These are phyloP conservation scores for Leishmania tropica DNA, from an alignment of 208 protist genomes.

Conservation along the genomic window DNA sequence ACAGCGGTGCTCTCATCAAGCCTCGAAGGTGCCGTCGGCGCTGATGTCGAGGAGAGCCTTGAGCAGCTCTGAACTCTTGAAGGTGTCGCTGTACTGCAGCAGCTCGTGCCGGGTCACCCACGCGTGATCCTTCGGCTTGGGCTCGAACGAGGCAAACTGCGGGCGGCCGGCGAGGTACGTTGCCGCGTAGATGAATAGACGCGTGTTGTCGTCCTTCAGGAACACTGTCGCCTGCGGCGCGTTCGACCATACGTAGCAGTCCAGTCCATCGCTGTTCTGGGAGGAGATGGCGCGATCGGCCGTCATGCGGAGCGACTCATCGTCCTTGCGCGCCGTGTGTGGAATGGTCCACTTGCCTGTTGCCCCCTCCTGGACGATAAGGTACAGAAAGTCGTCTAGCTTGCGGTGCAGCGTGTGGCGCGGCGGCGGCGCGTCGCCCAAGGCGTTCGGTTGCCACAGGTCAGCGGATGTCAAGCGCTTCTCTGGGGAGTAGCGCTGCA, in stretches of 20 bases:
- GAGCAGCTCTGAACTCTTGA: slow-evolving; percentile 60
- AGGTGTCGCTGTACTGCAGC: slow-evolving; percentile 63
- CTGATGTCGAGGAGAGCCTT: slow-evolving; percentile 71
- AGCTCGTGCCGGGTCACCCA: slow-evolving; percentile 81
- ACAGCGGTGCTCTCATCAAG: neutral
- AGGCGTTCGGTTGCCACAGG: slow-evolving; percentile 37
- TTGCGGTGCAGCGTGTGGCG: slow-evolving; percentile 76
- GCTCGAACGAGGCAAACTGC: slow-evolving; percentile 61
- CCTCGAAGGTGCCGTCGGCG: slow-evolving; percentile 72
- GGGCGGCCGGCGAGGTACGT: slow-evolving; percentile 77
- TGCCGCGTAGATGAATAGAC: slow-evolving; percentile 71
- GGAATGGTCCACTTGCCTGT: slow-evolving; percentile 78
- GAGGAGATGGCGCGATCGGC: slow-evolving; percentile 55
- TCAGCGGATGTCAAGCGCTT: slow-evolving; percentile 56
- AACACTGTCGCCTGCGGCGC: slow-evolving; percentile 73
- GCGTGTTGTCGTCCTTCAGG: slow-evolving; percentile 35
- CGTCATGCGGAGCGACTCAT: slow-evolving; percentile 80
- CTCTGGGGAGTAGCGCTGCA: slow-evolving; percentile 79
- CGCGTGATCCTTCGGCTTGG: slow-evolving; percentile 64
- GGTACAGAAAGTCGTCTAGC: slow-evolving; percentile 83
- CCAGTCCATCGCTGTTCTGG: slow-evolving; percentile 61
- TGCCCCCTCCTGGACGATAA: slow-evolving; percentile 61
- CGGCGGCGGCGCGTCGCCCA: slow-evolving; percentile 37
- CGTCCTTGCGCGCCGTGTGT: slow-evolving; percentile 29
- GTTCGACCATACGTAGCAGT: slow-evolving; percentile 83